Base-by-base conservation (phyloP, 164 flowering plant genomes). In the Protea cynaroides region DNA sequence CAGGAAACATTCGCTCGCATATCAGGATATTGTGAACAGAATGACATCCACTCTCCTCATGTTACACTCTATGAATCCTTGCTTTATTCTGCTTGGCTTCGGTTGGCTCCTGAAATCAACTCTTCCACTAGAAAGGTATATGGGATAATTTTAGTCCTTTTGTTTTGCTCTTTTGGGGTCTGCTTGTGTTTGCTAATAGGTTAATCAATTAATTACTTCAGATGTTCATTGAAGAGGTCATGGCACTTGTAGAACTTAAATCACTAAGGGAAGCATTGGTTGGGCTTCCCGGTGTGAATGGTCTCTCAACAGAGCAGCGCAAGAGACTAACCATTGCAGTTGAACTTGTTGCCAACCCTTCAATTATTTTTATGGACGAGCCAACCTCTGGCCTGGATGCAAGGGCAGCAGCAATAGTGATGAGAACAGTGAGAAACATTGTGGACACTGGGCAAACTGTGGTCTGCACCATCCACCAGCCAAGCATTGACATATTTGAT, bases 1-100 rank as follows among this genome's bases (percentile, higher is more conserved):
- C 46, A 40, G 46, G 46, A 40, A 40, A 40, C 46, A 40, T 40
- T 40, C 8, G 46, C 46, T 40, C 46, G 46, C 0, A 40, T 40
- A 40, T 40, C 77, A 2, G 82, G 79, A 47, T 79, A 79, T 56
- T 79, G 82, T 50, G 82, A 76, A 63, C 82, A 79, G 55, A 76
- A 68, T 51, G 80, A 76, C 50, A 76, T 76, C 29, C 82, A 79
- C 54, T 76, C 80, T 50, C 82, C 82, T 47, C 79, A 73, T 40
- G 74, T 76, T 17, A 73, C 80, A 11, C 74, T 80, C 22, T 75
- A 77, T 40, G 83, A 80, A 63, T 80, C 78, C 23, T 59, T 72
- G 57, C 62, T 74, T 50, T 69, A 71, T 47, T 78, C 74, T 24
- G 74, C 79, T 40, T 75, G 76, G 79, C 75, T 72, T 29, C 72